Percentiles rank a stretch among this genome's conserved stretches.
Conservation (phyloP, 139 green algal species). For the Microglena sp. region DNA sequence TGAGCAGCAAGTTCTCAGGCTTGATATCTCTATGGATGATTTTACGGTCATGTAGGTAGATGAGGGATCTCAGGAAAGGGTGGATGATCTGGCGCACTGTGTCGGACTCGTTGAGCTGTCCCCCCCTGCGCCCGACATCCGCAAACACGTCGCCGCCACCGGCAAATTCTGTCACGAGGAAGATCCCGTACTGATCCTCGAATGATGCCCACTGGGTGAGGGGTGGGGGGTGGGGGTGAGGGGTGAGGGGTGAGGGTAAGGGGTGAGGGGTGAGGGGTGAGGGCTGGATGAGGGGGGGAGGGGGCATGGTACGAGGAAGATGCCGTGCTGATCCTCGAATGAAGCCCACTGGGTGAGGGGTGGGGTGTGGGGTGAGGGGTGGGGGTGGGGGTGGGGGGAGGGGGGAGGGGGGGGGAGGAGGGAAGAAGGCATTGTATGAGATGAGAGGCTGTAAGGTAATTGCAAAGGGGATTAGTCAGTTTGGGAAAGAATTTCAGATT, state of each 20-base stretch:
- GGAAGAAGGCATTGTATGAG: no score
- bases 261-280: no score
- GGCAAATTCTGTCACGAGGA: constrained; percentile 28
- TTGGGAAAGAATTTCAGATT: no score
- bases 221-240: no score
- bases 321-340: constrained; percentile 41
- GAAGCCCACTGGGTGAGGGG: constrained; percentile 31
- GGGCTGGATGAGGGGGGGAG: no score
- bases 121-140: constrained; percentile 37
- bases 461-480: no score
- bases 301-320: constrained; percentile 36
- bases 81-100: constrained; percentile 36
- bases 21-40: constrained; percentile 70
- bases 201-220: constrained; percentile 40
- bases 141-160: constrained; percentile 40
- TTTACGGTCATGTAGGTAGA: constrained; percentile 45
- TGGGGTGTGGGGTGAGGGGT: no score
- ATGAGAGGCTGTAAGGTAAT: no score
- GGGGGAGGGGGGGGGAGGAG: no score
- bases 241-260: no score
- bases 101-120: constrained; percentile 34
- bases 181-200: constrained; percentile 38
- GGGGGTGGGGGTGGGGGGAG: no score
- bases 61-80: constrained; percentile 44
- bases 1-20: constrained; percentile 43